Evolutionary conservation across 345 rosid species (phyloP), one percentile per base, ranked within the genome.

Genomic region (Nephelium lappaceum): DNA sequence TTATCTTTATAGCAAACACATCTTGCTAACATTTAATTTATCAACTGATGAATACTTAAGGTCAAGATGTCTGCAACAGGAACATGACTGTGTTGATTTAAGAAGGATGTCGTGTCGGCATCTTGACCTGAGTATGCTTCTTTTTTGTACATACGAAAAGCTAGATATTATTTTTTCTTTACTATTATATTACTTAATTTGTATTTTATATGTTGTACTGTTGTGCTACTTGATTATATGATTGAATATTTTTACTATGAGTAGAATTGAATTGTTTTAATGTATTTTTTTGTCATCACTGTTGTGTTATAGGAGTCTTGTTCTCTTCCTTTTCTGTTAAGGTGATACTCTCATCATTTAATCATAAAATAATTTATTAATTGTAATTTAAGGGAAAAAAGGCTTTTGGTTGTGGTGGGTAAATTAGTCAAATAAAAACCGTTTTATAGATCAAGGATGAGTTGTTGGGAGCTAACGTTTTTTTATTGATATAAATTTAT

Each of bases 1-100:
- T 90, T 80, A 23, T 67, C 76, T 25, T 65, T 60, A 24, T 43
- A 1, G 55, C 65, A 15, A 36, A 68, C 65, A 25, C 24, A 42
- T 58, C 74, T 47, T 39, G 39, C 21, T 5, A 67, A 4, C 47
- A 67, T 67, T 67, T 45, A 24, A 36, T 77, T 21, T 41, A 41
- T 62, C 6, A 27, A 21, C 14, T 9, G 39, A 36, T 67, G 5
- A 4, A 55, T 5, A 55, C 55, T 53, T 21, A 67, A 67, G 76
- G 38, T 62, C 19, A n/a, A 24, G 42, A 57, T 72, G 49, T 38
- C 23, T 73, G 38, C 55, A 41, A 4, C 7, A 14, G 42, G 10
- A 42, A 61, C 36, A 14, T 27, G 3, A 42, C 55, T 23, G 57
- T 41, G n/a, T 6, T 38, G 4, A 39, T 15, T 62, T 15, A 58